Evolutionary conservation across 75 land plant genomes (phyloP).

Genomic region (Isoetes taiwanensis): DNA sequence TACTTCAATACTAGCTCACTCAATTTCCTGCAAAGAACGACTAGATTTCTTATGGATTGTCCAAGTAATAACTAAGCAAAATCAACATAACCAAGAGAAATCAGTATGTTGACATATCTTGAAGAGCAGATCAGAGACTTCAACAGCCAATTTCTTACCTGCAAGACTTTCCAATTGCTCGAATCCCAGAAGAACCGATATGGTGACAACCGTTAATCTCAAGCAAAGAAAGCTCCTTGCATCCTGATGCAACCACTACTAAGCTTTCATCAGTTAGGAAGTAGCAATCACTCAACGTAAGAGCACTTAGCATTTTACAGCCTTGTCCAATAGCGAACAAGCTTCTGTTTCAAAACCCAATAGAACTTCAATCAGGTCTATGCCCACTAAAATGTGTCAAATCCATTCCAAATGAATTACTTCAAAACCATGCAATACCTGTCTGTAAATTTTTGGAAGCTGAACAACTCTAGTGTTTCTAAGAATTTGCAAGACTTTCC

Average conservation of each 20-base stretch:
- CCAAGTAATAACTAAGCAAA: not conserved
- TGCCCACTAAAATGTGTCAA: not conserved
- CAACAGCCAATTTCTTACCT: conserved; percentile 19
- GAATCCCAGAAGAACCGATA: conserved; percentile 54
- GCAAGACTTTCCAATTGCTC: conserved; percentile 67
- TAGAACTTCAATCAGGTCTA: not conserved
- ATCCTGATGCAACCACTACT: conserved; percentile 61
- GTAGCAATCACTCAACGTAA: conserved; percentile 70
- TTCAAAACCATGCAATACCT: conserved; percentile 25
- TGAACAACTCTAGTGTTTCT: conserved; percentile 50
- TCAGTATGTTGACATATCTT: not conserved
- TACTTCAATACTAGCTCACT: conserved; percentile 61
- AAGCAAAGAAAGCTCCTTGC: conserved; percentile 44
- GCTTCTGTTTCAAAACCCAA: conserved; percentile 31
- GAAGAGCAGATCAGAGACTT: not conserved
- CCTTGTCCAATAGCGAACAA: conserved; percentile 60
- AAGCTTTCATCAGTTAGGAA: conserved; percentile 57
- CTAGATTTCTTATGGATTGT: not conserved
- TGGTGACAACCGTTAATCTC: conserved; percentile 84
- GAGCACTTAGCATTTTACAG: conserved; percentile 58
- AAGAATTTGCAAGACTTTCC: conserved; percentile 41
- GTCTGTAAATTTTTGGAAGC: conserved; percentile 79
- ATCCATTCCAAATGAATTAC: not conserved
- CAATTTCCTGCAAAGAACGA: conserved; percentile 37
- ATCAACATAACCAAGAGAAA: not conserved